Base-by-base conservation (phyloP, 495 filamentous ascomycete genomes). In the Lasiosphaeria miniovina region DNA sequence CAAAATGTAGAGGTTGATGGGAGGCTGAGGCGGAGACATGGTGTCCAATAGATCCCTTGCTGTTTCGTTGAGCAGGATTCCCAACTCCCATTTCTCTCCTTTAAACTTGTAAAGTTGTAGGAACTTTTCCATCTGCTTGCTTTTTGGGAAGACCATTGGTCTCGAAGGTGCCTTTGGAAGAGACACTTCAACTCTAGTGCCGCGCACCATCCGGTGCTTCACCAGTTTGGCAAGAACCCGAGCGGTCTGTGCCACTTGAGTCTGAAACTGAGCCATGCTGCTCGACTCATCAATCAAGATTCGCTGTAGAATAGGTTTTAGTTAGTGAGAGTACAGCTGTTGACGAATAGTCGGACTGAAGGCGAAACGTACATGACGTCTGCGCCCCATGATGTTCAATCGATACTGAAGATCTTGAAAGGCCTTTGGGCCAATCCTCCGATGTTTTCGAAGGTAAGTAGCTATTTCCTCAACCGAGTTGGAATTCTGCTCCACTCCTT, bases 1-100 rank as follows among this genome's bases (percentile, higher is more conserved):
- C 9, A 52, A 33, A 33, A 52, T 52, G 50, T 52, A 52, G 12
- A 52, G 4, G 32, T 33, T 52, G 31, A 52, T 11, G 31, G 32
- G 32, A 45, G 11, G 41, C 12, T 6, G 12, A n/a, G 11, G 11
- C 4, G 12, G 50, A 33, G 50, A 52, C 4, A 52, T 10, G 11
- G 50, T 36, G 7, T 36, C 6, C 4, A 45, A 4, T 14, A 45
- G 11, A 6, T n/a, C 15, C 41, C 3, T 14, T 14, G 11, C 41
- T 4, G 12, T 45, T 6, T 12, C 4, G 4, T 45, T 10, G 15
- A 45, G 15, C 6, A 6, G 11, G 12, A 14, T 12, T 14, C 41
- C 11, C 4, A 45, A 5, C 41, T 45, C 41, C 41, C 41, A 45
- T 45, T 6, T 6, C 41, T 4, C 4, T n/a, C 41, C 41, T 45